Base-by-base conservation (phyloP, 805 yeast genomes). In the Tetrapisispora nanseiensis region DNA sequence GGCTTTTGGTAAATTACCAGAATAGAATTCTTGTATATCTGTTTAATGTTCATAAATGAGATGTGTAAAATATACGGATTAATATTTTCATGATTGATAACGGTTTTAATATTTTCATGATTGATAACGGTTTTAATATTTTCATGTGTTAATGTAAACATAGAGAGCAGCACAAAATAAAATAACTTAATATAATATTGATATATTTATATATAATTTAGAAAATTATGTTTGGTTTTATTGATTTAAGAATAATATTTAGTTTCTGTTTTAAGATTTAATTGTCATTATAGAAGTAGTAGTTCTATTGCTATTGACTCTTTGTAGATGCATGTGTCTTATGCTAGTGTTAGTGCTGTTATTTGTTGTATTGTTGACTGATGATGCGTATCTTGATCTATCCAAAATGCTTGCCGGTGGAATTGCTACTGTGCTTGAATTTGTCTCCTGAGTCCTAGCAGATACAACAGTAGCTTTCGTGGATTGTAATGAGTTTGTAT, bases 341-440 rank as follows among this genome's bases (percentile, higher is more conserved):
- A 46, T 28, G 40, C 57, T 55, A 2, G 37, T n/a, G 15, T 33
- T 37, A 2, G 33, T 37, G 27, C 22, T 37, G n/a, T 19, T 36
- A 18, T 27, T 36, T 9, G 31, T 35, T 3, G 20, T 26, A 35
- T 27, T 27, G 11, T 36, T 36, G 10, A 50, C 19, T 33, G 37
- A 3, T 40, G 44, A 34, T 27, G 49, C 21, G 9, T 41, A 16
- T 26, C 67, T 55, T 8, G 74, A 61, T 40, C 81, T 63, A 49
- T 78, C 86, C 63, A 78, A 63, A 9, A 80, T 77, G 48, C 82
- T 75, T n/a, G 84, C 82, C 0, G 87, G 86, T 1, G 86, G 77
- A 15, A 81, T 80, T 0, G 86, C 86, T 22, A 77, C 67, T 0
- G 82, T 76, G 39, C 82, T 75, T 18, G 84, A 75, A 49, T 77